Evolutionary conservation across 768 basidiomycete genomes (phyloP).

Genomic region (Phylloporus scabripes): DNA sequence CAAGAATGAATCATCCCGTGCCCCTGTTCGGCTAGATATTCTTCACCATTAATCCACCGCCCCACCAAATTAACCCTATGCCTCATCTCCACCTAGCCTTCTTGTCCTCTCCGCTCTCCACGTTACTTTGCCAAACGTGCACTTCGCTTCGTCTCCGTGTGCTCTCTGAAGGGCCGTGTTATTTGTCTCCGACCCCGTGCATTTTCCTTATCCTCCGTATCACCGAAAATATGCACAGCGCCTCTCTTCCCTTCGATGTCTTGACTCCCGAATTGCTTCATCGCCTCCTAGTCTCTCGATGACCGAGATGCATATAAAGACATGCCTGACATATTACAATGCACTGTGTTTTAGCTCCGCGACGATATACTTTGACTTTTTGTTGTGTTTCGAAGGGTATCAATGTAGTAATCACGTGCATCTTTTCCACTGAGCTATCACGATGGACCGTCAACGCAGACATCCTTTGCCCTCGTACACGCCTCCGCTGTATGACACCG

Average conservation of each 20-base stretch:
- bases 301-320: conserved; percentile 22
- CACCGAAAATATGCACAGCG: conserved; percentile 22
- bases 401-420: neutral
- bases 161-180: conserved; percentile 17
- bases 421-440: no score
- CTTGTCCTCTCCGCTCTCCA: conserved; percentile 23
- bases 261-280: conserved; percentile 23
- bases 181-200: conserved; percentile 23
- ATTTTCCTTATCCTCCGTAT: conserved; percentile 12
- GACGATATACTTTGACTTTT: conserved; percentile 25
- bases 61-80: conserved; percentile 21
- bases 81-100: conserved; percentile 20
- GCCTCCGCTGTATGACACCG: conserved; percentile 19
- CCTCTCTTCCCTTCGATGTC: conserved; percentile 20
- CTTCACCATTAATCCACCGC: conserved; percentile 16
- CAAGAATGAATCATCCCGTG: conserved; percentile 35
- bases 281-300: conserved; percentile 10
- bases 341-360: conserved; percentile 27
- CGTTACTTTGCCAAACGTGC: conserved; percentile 8
- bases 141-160: conserved; percentile 7
- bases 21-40: neutral
- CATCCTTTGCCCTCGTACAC: conserved; percentile 7
- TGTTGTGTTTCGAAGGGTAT: neutral
- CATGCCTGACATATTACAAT: conserved; percentile 31
- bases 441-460: conserved; percentile 19